These are phyloP conservation scores for Acanthamoeba lenticulata DNA, from an alignment of 208 protist species.

Conservation along the genomic window DNA sequence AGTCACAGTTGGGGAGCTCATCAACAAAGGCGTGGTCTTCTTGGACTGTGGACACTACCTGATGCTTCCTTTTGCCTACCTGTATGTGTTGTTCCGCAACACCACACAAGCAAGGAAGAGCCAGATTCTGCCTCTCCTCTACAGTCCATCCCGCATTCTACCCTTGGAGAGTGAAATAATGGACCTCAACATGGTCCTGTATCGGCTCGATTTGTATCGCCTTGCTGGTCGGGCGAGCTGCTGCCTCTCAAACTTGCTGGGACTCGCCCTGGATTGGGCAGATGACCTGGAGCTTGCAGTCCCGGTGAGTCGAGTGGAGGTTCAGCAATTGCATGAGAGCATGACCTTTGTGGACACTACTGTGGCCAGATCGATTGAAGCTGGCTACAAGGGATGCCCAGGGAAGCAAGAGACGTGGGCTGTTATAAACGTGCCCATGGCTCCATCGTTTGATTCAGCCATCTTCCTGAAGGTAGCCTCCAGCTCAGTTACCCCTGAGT, in stretches of 20 bases:
- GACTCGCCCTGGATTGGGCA: not conserved
- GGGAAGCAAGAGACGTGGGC: slow-evolving; percentile 12
- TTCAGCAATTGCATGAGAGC: not conserved
- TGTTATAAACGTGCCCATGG: slow-evolving; percentile 11
- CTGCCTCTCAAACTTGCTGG: slow-evolving; percentile 23
- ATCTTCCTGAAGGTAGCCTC: not conserved
- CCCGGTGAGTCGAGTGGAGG: not conserved
- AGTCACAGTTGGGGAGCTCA: slow-evolving; percentile 40
- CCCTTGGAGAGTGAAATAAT: not conserved
- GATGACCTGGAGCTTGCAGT: slow-evolving; percentile 39
- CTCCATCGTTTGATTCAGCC: slow-evolving; percentile 34
- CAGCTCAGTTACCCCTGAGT: not conserved
- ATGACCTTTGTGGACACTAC: not conserved
- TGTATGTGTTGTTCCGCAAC: slow-evolving; percentile 57
- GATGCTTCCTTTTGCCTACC: slow-evolving; percentile 52
- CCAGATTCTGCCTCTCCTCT: slow-evolving; percentile 22
- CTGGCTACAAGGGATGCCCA: not conserved
- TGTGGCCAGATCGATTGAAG: not conserved
- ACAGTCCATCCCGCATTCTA: not conserved
- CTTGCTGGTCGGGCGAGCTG: not conserved
- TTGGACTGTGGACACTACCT: slow-evolving; percentile 28
- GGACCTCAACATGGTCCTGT: slow-evolving; percentile 35
- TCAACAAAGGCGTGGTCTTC: slow-evolving; percentile 63
- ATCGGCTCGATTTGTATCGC: slow-evolving; percentile 58
- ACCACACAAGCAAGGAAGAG: slow-evolving; percentile 29